Evolutionary conservation across 768 basidiomycete genomes (phyloP).

Genomic region (Kwoniella europaea): DNA sequence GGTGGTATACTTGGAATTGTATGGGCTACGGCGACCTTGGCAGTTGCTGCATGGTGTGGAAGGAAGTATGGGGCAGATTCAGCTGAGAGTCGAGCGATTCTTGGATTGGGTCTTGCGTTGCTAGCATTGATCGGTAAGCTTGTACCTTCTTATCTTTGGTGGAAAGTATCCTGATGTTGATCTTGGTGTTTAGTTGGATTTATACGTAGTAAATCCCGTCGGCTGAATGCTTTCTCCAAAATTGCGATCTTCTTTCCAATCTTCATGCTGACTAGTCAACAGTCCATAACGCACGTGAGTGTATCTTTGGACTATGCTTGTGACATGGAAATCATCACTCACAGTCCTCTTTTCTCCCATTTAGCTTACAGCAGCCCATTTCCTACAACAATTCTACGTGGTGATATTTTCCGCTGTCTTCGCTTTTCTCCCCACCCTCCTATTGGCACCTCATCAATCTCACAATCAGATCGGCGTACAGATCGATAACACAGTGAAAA

Average conservation of each 20-base stretch:
- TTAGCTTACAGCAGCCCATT: slow-evolving; percentile 30
- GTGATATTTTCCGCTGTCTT: slow-evolving; percentile 44
- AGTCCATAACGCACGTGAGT: slow-evolving; percentile 29
- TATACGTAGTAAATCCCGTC: slow-evolving; percentile 34
- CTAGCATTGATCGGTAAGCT: slow-evolving; percentile 44
- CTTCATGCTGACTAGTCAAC: slow-evolving; percentile 41
- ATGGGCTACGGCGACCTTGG: slow-evolving; percentile 37
- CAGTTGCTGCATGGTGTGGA: slow-evolving; percentile 42
- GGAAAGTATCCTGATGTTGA: background rate
- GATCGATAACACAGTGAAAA: slow-evolving; percentile 23
- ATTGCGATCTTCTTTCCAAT: slow-evolving; percentile 50
- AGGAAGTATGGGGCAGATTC: slow-evolving; percentile 38
- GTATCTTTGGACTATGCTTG: no score
- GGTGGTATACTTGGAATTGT: slow-evolving; percentile 35
- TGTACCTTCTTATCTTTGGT: background rate
- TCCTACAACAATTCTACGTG: slow-evolving; percentile 42
- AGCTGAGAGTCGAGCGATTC: slow-evolving; percentile 29
- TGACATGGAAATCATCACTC: no score
- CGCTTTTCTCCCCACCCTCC: slow-evolving; percentile 35
- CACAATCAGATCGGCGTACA: slow-evolving; percentile 29
- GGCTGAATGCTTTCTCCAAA: slow-evolving; percentile 36
- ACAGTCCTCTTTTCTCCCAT: no score
- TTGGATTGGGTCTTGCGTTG: slow-evolving; percentile 39
- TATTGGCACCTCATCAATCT: slow-evolving; percentile 31
- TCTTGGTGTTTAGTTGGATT: slow-evolving; percentile 33